Conservation (phyloP, 2,329 filamentous ascomycete genomes). For the Delphinella strobiligena region DNA sequence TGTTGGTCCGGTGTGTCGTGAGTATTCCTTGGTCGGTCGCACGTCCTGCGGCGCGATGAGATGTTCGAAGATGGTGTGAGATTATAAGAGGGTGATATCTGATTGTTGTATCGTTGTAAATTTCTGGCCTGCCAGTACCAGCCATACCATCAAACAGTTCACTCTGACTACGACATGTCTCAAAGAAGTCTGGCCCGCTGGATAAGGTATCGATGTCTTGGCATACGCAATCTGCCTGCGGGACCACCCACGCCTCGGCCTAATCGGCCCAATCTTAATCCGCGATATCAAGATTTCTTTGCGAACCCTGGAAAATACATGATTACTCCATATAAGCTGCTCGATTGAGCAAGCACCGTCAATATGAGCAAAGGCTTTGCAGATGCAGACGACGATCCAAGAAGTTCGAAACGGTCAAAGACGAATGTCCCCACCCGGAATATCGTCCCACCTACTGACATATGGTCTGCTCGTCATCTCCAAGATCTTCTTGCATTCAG, state of each 20-base stretch:
- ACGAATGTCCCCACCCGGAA: constrained; percentile 1
- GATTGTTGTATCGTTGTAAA: no score
- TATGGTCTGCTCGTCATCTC: constrained; percentile 54
- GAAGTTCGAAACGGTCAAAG: constrained; percentile 4
- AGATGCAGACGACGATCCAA: not conserved
- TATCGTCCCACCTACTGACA: constrained; percentile 20
- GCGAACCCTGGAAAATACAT: not conserved
- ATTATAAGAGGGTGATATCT: no score
- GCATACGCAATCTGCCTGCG: not conserved
- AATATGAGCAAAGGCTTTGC: constrained; percentile 8
- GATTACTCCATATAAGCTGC: no score
- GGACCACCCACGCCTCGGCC: not conserved
- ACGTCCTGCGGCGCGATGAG: no score
- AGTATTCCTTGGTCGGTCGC: no score
- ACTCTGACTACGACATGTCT: no score
- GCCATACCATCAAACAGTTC: no score
- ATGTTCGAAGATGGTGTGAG: no score
- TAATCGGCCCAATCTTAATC: not conserved
- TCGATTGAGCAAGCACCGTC: no score
- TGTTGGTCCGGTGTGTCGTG: no score
- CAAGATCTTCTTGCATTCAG: constrained; percentile 57
- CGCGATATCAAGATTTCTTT: not conserved
- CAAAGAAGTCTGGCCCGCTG: no score
- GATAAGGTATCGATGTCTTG: not conserved
- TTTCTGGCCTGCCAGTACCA: no score